Evolutionary conservation across 176 grass and related monocot species (phyloP).

Genomic region (Cenchrus fungigraminus): DNA sequence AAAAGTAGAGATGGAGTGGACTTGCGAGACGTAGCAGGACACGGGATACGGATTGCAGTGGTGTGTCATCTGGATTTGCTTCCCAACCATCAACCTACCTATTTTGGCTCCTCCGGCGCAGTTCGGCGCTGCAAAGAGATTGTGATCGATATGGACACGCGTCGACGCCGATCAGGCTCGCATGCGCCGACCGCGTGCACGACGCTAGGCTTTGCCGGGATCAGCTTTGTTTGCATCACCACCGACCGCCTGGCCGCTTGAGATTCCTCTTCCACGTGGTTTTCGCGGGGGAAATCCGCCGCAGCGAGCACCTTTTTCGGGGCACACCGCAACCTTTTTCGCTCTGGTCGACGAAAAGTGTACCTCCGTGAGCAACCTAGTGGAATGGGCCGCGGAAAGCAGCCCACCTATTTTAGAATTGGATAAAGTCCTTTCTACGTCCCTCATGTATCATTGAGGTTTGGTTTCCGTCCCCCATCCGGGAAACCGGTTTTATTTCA

Average conservation of each 20-base stretch:
- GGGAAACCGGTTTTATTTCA: too few species aligned
- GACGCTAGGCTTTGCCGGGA: neutral
- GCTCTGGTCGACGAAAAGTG: too few species aligned
- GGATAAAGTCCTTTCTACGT: too few species aligned
- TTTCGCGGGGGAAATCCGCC: too few species aligned
- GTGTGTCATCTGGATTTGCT: neutral
- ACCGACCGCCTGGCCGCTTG: conserved; percentile 4
- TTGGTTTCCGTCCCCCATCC: too few species aligned
- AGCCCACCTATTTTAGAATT: too few species aligned
- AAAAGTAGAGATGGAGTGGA: neutral
- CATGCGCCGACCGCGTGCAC: neutral
- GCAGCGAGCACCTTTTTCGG: too few species aligned
- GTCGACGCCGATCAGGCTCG: conserved; percentile 12
- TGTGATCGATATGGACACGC: conserved; percentile 20
- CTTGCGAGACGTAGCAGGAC: neutral
- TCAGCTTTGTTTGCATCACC: conserved; percentile 21
- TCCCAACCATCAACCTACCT: conserved; percentile 44
- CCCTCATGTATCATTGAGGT: too few species aligned
- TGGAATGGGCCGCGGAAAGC: too few species aligned
- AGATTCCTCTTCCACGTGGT: too few species aligned
- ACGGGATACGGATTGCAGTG: neutral
- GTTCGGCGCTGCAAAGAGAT: neutral
- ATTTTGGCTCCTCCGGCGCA: neutral
- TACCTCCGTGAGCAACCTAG: too few species aligned
- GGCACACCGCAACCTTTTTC: too few species aligned